phyloP scores from a whole-genome alignment of 345 rosid species.

The Litchi chinensis region DNA sequence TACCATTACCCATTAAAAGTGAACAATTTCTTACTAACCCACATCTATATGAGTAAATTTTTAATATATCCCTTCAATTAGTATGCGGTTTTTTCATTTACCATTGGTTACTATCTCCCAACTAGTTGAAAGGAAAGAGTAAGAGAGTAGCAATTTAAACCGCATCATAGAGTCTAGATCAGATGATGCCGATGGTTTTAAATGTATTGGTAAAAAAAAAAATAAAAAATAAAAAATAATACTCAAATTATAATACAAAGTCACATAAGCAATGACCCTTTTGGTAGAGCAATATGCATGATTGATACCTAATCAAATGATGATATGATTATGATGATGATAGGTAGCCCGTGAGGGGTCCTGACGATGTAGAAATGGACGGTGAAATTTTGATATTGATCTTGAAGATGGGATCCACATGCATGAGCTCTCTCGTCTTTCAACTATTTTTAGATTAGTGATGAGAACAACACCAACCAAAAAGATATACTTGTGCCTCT shows the following conservation, averaged over 20 bases:
- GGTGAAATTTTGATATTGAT: not conserved
- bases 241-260: not conserved
- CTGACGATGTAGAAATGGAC: conserved; percentile 15
- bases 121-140: too few species aligned
- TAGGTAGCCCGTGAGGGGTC: conserved; percentile 9
- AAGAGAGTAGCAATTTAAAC: too few species aligned
- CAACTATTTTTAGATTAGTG: not conserved
- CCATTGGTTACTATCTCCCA: too few species aligned
- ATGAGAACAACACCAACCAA: conserved; percentile 5
- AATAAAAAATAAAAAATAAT: too few species aligned
- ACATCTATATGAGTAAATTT: too few species aligned
- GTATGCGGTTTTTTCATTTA: too few species aligned
- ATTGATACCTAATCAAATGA: not conserved
- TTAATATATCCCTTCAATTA: too few species aligned
- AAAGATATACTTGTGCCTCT: not conserved
- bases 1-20: too few species aligned
- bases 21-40: too few species aligned
- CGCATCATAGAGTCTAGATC: too few species aligned
- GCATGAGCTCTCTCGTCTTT: not conserved
- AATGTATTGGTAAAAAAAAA: too few species aligned
- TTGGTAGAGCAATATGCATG: not conserved
- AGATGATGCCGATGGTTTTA: too few species aligned
- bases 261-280: not conserved
- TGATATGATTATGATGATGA: not conserved
- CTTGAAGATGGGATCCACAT: conserved; percentile 1